phyloP scores from a whole-genome alignment of 352 stramenopile species.

The Pythium guiyangense region DNA sequence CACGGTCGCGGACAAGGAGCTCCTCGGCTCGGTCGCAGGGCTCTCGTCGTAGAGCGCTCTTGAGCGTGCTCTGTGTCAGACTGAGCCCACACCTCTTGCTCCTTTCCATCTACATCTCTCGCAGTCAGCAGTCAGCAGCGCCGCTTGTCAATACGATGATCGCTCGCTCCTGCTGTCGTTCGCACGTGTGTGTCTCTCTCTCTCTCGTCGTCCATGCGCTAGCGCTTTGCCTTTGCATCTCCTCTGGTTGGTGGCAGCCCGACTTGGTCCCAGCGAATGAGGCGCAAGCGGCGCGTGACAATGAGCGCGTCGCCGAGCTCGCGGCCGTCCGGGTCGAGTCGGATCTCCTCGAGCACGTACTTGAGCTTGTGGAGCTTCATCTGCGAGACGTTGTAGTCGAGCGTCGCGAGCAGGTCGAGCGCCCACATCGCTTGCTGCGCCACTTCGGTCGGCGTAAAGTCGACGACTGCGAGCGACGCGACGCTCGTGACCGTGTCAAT shows the following conservation, averaged over 20 bases:
- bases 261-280: slow-evolving; percentile 66
- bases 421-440: slow-evolving; percentile 69
- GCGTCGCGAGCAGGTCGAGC: slow-evolving; percentile 54
- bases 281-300: slow-evolving; percentile 49
- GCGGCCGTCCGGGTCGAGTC: slow-evolving; percentile 48
- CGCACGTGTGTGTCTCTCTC: too few species aligned
- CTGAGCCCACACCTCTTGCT: too few species aligned
- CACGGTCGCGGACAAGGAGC: slow-evolving; percentile 62
- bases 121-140: too few species aligned
- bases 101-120: too few species aligned
- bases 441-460: slow-evolving; percentile 63
- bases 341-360: slow-evolving; percentile 71
- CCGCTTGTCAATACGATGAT: too few species aligned
- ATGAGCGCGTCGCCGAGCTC: slow-evolving; percentile 53
- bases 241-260: background rate
- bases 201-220: slow-evolving; percentile 13
- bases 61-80: too few species aligned
- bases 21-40: slow-evolving; percentile 40
- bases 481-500: slow-evolving; percentile 29
- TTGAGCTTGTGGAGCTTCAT: slow-evolving; percentile 74
- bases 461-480: slow-evolving; percentile 41
- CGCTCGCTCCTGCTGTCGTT: too few species aligned
- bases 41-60: slow-evolving; percentile 32
- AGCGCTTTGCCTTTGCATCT: too few species aligned
- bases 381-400: slow-evolving; percentile 65